Evolutionary conservation across 176 grass and related monocot genomes (phyloP).

Genomic region (Alopecurus myosuroides): DNA sequence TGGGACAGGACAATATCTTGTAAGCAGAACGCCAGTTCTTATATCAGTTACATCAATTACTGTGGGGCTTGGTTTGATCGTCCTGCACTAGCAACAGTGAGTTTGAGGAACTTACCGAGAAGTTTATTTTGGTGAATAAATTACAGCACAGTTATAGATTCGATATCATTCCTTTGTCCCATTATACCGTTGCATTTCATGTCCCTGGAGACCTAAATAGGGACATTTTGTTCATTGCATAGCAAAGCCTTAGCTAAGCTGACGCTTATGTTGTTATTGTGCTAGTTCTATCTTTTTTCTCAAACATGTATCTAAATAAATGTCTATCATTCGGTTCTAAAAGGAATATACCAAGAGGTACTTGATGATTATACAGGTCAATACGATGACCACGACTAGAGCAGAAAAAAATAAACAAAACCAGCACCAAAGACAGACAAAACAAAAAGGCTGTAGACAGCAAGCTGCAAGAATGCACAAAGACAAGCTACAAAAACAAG

Average conservation of each 20-base stretch:
- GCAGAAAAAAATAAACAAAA: background rate
- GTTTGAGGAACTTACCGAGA: background rate
- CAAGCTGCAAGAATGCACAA: background rate
- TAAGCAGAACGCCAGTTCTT: background rate
- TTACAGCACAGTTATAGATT: background rate
- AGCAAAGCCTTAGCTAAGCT: background rate
- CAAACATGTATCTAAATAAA: background rate
- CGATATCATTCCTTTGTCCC: background rate
- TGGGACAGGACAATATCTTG: background rate
- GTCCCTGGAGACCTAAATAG: background rate
- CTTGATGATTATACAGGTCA: background rate
- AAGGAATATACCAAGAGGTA: background rate
- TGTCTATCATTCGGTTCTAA: background rate
- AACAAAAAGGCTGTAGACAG: background rate
- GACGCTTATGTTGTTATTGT: background rate
- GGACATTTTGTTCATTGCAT: background rate
- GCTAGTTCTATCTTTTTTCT: background rate
- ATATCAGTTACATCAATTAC: conserved; percentile 1
- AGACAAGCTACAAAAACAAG: background rate
- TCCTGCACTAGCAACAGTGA: conserved; percentile 4
- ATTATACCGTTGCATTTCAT: background rate
- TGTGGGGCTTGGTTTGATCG: background rate
- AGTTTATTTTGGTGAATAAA: background rate
- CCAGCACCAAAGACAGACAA: background rate
- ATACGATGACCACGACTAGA: background rate